Evolutionary conservation across 2,329 filamentous ascomycete genomes (phyloP), one percentile per base, ranked within the genome.

Genomic region (Neofusicoccum kwambonambiense): DNA sequence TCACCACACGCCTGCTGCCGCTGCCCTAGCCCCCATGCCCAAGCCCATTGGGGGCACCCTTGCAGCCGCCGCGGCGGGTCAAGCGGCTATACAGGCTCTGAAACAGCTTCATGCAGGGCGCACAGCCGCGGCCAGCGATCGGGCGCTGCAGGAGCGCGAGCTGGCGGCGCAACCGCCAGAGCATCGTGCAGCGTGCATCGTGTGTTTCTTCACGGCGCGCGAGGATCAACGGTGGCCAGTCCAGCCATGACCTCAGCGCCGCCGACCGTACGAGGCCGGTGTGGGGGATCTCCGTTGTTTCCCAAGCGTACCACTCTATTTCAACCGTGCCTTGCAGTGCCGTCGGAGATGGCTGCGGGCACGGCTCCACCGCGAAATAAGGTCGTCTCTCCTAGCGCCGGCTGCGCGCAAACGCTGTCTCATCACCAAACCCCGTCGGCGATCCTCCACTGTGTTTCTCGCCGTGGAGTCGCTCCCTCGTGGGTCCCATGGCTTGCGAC

Each of bases 41-140:
- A 22, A 41, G 22, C 56, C 35, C 31, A 60, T 60, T 60, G 56
- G 56, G 37, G 39, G 56, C 42, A 47, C 56, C 56, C 56, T 60
- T 45, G 56, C 56, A 60, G 56, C 56, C 56, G 56, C 56, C 56
- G 56, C 41, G 9, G 56, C 56, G 56, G 56, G 56, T 60, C 56
- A 19, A 47, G 56, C 56, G 56, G 56, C 56, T 60, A 47, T 45
- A 60, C 31, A 47, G 39, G n/a, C 56, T 47, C 31, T 35, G 56
- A 60, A 60, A 60, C 56, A 60, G 19, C 27, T 34, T 22, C 17
- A 58, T 58, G 54, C 54, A 58, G 54, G 54, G 39, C 44, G 54
- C 54, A 58, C 22, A 37, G 52, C 52, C 52, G 52, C 52, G 17
- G 52, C 37, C 52, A 4, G 45, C 11, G 47, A 50, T 50, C 47